Evolutionary conservation across 2,329 filamentous ascomycete genomes (phyloP).

Genomic region (Ophiostoma ips): DNA sequence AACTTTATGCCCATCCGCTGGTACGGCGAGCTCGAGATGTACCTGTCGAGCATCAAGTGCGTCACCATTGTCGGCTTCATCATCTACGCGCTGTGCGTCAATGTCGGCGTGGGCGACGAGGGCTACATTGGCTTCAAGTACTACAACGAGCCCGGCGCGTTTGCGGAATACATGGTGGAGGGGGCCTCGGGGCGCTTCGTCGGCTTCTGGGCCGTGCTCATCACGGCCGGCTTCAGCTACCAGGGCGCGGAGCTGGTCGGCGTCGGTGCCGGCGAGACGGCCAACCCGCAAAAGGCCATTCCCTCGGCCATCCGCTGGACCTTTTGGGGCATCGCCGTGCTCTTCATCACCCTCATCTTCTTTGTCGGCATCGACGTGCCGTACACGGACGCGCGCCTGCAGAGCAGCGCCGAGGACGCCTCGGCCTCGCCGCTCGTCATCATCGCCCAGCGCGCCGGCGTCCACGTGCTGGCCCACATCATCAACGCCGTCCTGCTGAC

Average conservation of each 20-base stretch:
- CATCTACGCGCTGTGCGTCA: slow-evolving; percentile 40
- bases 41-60: slow-evolving; percentile 31
- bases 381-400: slow-evolving; percentile 34
- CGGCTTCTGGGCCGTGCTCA: slow-evolving; percentile 18
- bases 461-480: slow-evolving; percentile 53
- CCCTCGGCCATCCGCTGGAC: slow-evolving; percentile 54
- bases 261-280: slow-evolving; percentile 54
- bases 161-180: slow-evolving; percentile 22
- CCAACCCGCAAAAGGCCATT: slow-evolving; percentile 53
- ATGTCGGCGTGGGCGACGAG: slow-evolving; percentile 40
- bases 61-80: slow-evolving; percentile 41
- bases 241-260: slow-evolving; percentile 48
- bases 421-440: slow-evolving; percentile 53
- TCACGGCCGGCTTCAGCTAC: slow-evolving; percentile 26
- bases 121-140: slow-evolving; percentile 32
- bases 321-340: slow-evolving; percentile 55
- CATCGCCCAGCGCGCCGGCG: slow-evolving; percentile 53
- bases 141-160: slow-evolving; percentile 30
- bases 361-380: slow-evolving; percentile 54
- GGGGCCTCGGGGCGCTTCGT: slow-evolving; percentile 25
- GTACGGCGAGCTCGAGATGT: slow-evolving; percentile 31
- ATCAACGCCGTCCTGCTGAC: slow-evolving; percentile 48
- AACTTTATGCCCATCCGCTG: slow-evolving; percentile 23
- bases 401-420: slow-evolving; percentile 25
- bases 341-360: slow-evolving; percentile 52